phyloP scores from a whole-genome alignment of 1,139 yeast species.

The Yamadazyma buinensis region DNA sequence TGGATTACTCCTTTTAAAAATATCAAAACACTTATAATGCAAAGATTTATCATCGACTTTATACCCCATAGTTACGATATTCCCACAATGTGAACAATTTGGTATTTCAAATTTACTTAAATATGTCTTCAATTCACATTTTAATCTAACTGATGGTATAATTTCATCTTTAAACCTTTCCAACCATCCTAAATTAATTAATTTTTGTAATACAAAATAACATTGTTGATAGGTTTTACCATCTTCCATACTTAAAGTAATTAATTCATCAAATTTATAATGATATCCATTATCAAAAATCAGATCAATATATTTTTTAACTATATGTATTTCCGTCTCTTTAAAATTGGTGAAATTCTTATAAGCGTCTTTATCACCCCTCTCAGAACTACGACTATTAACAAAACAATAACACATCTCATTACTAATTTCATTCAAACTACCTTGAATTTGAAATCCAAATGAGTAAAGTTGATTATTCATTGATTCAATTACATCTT shows the following conservation, averaged over 20 bases:
- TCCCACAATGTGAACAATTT: slow-evolving; percentile 52
- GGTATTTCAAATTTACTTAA: slow-evolving; percentile 42
- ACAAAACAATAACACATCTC: slow-evolving; percentile 35
- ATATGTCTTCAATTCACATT: slow-evolving; percentile 47
- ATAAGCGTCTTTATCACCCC: slow-evolving; percentile 33
- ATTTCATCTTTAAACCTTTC: slow-evolving; percentile 24
- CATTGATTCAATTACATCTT: slow-evolving; percentile 11
- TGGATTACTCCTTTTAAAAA: slow-evolving; percentile 22
- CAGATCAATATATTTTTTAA: slow-evolving; percentile 47
- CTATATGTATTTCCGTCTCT: slow-evolving; percentile 44
- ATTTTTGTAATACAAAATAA: slow-evolving; percentile 28
- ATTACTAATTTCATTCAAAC: slow-evolving; percentile 33
- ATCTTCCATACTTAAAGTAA: slow-evolving; percentile 10
- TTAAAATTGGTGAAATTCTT: slow-evolving; percentile 41
- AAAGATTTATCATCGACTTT: slow-evolving; percentile 38
- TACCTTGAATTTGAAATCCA: slow-evolving; percentile 45
- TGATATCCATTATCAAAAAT: slow-evolving; percentile 25
- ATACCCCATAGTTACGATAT: slow-evolving; percentile 53
- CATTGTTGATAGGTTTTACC: slow-evolving; percentile 30
- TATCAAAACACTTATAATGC: slow-evolving; percentile 49
- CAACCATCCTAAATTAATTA: slow-evolving; percentile 56
- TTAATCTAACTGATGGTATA: slow-evolving; percentile 36
- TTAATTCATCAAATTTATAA: slow-evolving; percentile 6
- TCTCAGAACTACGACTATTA: slow-evolving; percentile 24
- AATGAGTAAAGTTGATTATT: slow-evolving; percentile 14